A percentile compares a stretch with the other conserved stretches of the same genome.
Evolutionary conservation across 176 grass and related monocot genomes (phyloP).

Genomic region (Oryza meyeriana): DNA sequence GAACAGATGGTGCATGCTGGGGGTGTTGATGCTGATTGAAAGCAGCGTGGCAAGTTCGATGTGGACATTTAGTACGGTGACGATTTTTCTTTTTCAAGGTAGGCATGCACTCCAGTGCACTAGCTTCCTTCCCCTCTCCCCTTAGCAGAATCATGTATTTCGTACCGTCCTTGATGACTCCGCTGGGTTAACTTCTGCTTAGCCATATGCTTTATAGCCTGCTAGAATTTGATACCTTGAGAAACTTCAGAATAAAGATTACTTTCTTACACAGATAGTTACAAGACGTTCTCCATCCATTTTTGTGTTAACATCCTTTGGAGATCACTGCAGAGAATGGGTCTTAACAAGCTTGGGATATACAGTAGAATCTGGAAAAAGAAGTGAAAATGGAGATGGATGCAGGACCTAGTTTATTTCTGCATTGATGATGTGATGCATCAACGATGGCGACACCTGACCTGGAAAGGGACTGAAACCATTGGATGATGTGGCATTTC

Average conservation of each 20-base stretch:
- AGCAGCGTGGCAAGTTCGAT: slow-evolving; percentile 2
- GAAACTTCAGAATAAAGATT: slow-evolving; percentile 17
- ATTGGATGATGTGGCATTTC: slow-evolving; percentile 28
- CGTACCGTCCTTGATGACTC: slow-evolving; percentile 13
- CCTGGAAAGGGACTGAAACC: slow-evolving; percentile 15
- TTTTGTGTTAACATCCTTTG: background rate
- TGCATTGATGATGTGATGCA: background rate
- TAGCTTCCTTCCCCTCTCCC: background rate
- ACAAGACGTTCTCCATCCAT: background rate
- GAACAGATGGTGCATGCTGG: background rate
- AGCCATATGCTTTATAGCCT: slow-evolving; percentile 2
- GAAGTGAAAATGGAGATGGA: slow-evolving; percentile 1
- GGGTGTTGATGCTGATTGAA: slow-evolving; percentile 19
- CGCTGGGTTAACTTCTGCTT: background rate
- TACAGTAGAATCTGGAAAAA: background rate
- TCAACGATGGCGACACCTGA: slow-evolving; percentile 18
- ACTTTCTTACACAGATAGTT: background rate
- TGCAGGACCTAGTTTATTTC: background rate
- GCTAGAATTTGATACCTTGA: slow-evolving; percentile 2
- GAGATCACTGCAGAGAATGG: background rate
- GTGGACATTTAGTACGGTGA: background rate
- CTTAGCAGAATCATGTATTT: slow-evolving; percentile 20
- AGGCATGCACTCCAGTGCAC: slow-evolving; percentile 19
- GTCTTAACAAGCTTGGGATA: background rate
- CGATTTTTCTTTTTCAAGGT: slow-evolving; percentile 24